These are phyloP conservation scores for Tolypocladium capitatum DNA, from an alignment of 2,329 filamentous ascomycete genomes.

Conservation along the genomic window DNA sequence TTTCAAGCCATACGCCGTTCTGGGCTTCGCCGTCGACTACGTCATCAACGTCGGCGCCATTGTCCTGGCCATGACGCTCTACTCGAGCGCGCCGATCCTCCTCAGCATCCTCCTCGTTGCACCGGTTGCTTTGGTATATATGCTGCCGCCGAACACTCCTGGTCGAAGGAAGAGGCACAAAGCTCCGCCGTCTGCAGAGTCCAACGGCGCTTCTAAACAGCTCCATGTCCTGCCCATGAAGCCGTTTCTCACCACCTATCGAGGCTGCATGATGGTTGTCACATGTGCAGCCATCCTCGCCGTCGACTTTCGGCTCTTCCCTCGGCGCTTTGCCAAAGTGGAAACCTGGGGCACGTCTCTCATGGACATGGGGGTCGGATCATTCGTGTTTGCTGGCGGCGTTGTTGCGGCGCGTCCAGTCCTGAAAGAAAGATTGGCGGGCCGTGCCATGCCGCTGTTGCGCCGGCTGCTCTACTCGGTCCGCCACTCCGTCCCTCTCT, in stretches of 20 bases:
- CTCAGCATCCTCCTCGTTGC: constrained; percentile 62
- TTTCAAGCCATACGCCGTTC: constrained; percentile 60
- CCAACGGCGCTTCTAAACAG: constrained; percentile 15
- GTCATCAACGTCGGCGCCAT: constrained; percentile 73
- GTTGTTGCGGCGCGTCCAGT: constrained; percentile 77
- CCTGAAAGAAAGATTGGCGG: constrained; percentile 52
- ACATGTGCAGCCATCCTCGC: constrained; percentile 91
- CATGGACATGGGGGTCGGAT: constrained; percentile 95
- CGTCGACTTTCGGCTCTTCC: constrained; percentile 89
- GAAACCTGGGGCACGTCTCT: constrained; percentile 99
- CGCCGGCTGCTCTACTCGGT: constrained; percentile 52
- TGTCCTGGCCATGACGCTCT: constrained; percentile 75
- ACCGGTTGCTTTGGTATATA: constrained; percentile 53
- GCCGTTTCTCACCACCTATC: constrained; percentile 85
- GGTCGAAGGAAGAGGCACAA: constrained; percentile 31
- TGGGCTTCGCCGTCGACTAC: constrained; percentile 67
- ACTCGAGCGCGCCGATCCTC: constrained; percentile 60
- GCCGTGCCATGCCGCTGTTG: constrained; percentile 33
- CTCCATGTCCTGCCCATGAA: constrained; percentile 55
- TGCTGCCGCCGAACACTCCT: constrained; percentile 27
- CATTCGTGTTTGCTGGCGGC: constrained; percentile 90
- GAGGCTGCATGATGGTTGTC: constrained; percentile 79
- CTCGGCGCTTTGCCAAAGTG: constrained; percentile 88
- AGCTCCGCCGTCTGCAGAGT: constrained; percentile 29
- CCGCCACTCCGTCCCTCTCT: constrained; percentile 70